Percentiles rank a stretch among this genome's conserved stretches.
These are phyloP conservation scores for Alnus glutinosa DNA, from an alignment of 306 rosid species.

Conservation along the genomic window DNA sequence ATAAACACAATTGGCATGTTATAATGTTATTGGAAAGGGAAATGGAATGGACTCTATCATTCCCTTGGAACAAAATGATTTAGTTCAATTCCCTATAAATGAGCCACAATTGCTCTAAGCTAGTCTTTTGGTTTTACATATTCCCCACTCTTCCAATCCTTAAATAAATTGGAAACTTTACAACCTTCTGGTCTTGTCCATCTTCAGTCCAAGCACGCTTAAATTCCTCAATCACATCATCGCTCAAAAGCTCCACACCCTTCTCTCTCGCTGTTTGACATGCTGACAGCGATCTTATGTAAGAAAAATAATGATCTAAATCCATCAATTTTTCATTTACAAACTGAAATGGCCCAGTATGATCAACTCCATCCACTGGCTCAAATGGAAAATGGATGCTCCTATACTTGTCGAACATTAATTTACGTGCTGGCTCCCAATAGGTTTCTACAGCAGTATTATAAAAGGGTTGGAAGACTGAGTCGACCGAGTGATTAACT, in stretches of 20 bases:
- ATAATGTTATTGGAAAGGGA: background rate
- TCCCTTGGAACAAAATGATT: background rate
- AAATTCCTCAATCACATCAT: constrained; percentile 44
- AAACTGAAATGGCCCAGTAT: constrained; percentile 70
- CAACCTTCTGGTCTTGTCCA: constrained; percentile 36
- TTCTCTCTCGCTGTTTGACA: constrained; percentile 68
- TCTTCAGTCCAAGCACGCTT: constrained; percentile 59
- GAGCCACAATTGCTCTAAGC: background rate
- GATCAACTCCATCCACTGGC: constrained; percentile 51
- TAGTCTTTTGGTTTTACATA: background rate
- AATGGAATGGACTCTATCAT: background rate
- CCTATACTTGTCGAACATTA: constrained; percentile 51
- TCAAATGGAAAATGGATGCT: constrained; percentile 75
- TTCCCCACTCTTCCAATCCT: constrained; percentile 68
- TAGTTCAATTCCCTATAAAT: background rate
- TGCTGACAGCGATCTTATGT: constrained; percentile 67
- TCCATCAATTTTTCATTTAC: constrained; percentile 47
- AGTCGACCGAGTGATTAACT: constrained; percentile 40
- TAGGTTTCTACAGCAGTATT: constrained; percentile 25
- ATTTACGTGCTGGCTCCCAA: constrained; percentile 50
- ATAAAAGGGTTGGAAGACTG: constrained; percentile 39
- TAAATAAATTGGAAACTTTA: constrained; percentile 52
- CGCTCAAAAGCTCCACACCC: constrained; percentile 67
- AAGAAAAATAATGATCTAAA: constrained; percentile 49
- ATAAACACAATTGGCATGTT: background rate